phyloP scores from a whole-genome alignment of 2,329 filamentous ascomycete species.

The Alternaria rosae region DNA sequence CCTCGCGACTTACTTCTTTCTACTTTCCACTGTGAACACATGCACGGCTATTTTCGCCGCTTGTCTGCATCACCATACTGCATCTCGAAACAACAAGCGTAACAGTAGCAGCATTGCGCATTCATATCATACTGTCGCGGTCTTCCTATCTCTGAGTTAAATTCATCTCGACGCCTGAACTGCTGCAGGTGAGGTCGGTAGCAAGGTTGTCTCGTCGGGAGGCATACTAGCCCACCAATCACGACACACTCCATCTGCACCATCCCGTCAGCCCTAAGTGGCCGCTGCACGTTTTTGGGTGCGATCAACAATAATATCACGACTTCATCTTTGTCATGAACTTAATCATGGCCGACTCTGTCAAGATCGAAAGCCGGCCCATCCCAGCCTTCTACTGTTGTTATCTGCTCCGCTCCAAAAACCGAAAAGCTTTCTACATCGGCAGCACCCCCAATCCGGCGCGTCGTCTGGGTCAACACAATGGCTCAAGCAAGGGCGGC shows the following conservation, averaged over 20 bases:
- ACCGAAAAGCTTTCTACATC: slow-evolving; percentile 78
- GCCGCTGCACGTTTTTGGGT: slow-evolving; percentile 20
- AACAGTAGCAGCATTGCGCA: not conserved
- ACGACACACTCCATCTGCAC: slow-evolving; percentile 10
- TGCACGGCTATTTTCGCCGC: not conserved
- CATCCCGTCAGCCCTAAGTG: slow-evolving; percentile 26
- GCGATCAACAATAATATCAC: slow-evolving; percentile 23
- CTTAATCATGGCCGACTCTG: slow-evolving; percentile 14
- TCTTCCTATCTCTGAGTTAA: not conserved
- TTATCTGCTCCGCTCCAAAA: slow-evolving; percentile 86
- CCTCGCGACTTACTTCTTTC: not conserved
- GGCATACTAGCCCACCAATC: slow-evolving; percentile 23
- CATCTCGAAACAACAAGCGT: not conserved
- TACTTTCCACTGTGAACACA: slow-evolving; percentile 1
- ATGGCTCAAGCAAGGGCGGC: slow-evolving; percentile 82
- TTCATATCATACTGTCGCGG: not conserved
- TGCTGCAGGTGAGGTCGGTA: slow-evolving; percentile 26
- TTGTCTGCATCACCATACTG: not conserved
- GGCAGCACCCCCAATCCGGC: slow-evolving; percentile 91
- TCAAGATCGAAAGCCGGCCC: slow-evolving; percentile 35
- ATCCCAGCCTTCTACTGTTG: slow-evolving; percentile 93
- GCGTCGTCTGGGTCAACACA: slow-evolving; percentile 87
- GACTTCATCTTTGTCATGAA: slow-evolving; percentile 2
- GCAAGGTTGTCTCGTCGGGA: slow-evolving; percentile 29
- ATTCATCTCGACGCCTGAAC: not conserved